These are phyloP conservation scores for Pseudocercospora vitis DNA, from an alignment of 2,329 filamentous ascomycete species.

Conservation along the genomic window DNA sequence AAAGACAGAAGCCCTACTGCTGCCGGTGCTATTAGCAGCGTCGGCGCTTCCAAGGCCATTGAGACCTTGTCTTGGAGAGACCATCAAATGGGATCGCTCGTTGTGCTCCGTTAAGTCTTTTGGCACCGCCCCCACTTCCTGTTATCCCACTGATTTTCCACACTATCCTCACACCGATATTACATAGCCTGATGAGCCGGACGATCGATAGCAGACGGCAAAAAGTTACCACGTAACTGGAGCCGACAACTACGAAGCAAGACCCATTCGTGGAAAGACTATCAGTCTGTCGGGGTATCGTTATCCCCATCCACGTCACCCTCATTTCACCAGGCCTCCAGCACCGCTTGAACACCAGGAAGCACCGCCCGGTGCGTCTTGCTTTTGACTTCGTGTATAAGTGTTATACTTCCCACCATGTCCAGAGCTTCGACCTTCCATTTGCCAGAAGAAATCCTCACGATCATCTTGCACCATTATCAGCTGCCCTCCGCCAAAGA, in stretches of 20 bases:
- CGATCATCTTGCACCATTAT: conserved; percentile 5
- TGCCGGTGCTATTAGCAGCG: background rate
- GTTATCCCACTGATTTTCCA: background rate
- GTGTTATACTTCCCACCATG: conserved; percentile 1
- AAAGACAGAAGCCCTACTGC: background rate
- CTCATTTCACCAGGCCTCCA: background rate
- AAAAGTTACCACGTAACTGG: background rate
- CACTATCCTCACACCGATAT: conserved; percentile 1
- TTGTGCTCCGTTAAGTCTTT: too few species aligned
- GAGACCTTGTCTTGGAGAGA: background rate
- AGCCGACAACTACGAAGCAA: background rate
- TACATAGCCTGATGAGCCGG: background rate
- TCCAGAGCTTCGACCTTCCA: conserved; percentile 5
- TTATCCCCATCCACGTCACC: background rate
- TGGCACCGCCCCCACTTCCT: conserved; percentile 1
- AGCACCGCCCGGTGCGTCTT: conserved; percentile 8
- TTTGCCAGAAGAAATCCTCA: conserved; percentile 19
- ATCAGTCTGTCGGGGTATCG: background rate
- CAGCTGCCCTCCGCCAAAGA: conserved; percentile 10
- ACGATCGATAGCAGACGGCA: background rate
- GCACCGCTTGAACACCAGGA: background rate
- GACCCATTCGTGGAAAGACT: background rate
- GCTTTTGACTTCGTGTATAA: conserved; percentile 2
- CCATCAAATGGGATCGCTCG: too few species aligned
- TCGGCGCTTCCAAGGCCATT: background rate